phyloP scores from a whole-genome alignment of 2,329 filamentous ascomycete genomes.

The Tetracladium maxilliforme region DNA sequence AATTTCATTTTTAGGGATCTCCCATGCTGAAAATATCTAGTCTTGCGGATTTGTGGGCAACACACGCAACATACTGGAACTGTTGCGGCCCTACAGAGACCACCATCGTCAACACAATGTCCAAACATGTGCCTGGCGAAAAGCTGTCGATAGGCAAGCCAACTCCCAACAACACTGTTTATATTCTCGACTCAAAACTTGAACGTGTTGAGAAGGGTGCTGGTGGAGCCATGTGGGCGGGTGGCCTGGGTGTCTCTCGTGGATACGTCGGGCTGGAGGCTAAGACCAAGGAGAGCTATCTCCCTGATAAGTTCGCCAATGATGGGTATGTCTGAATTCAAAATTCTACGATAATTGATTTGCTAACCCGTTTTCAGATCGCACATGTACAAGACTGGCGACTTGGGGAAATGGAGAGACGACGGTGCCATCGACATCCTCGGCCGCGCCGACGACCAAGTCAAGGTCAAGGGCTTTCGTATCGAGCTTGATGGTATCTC shows the following conservation, averaged over 20 bases:
- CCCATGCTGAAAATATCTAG: no score
- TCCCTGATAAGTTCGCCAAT: conserved; percentile 31
- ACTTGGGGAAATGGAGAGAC: conserved; percentile 37
- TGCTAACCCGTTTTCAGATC: no score
- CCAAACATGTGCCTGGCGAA: conserved; percentile 28
- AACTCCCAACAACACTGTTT: conserved; percentile 41
- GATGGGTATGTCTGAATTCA: conserved; percentile 30
- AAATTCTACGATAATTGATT: no score
- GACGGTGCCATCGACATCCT: conserved; percentile 39
- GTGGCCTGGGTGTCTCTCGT: conserved; percentile 35
- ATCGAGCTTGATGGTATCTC: conserved; percentile 45
- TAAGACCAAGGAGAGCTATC: conserved; percentile 32
- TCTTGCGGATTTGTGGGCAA: conserved; percentile 41
- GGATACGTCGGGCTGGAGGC: conserved; percentile 39
- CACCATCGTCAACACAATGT: conserved; percentile 43
- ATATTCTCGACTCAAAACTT: conserved; percentile 32
- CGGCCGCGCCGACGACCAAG: conserved; percentile 44
- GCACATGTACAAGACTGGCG: conserved; percentile 45
- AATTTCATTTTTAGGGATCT: no score
- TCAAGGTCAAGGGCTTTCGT: conserved; percentile 47
- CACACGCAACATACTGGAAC: conserved; percentile 33
- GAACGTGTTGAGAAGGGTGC: conserved; percentile 28
- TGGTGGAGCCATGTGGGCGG: conserved; percentile 40
- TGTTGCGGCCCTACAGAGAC: conserved; percentile 45
- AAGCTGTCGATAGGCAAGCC: conserved; percentile 37